Conservation (phyloP, 306 rosid genomes). For the Luffa aegyptiaca region DNA sequence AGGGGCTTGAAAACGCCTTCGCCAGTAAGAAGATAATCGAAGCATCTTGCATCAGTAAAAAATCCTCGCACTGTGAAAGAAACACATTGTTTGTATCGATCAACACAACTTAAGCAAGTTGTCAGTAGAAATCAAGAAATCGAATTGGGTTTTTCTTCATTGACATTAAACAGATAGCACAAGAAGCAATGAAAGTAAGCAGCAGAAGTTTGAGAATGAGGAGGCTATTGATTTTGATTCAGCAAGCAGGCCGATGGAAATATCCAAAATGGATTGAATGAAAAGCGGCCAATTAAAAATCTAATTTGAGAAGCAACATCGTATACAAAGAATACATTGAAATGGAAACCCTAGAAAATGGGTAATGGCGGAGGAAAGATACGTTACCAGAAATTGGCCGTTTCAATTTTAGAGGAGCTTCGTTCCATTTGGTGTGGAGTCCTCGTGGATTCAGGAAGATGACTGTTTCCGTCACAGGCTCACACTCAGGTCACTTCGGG, state of each 20-base stretch:
- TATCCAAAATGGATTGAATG: background rate
- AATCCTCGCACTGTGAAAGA: background rate
- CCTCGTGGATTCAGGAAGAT: too few species aligned
- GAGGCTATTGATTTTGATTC: background rate
- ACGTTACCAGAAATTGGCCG: background rate
- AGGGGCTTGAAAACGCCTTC: background rate
- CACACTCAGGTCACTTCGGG: too few species aligned
- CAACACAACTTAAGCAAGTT: background rate
- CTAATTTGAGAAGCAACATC: background rate
- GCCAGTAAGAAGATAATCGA: background rate
- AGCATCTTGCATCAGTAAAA: background rate
- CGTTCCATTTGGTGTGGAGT: background rate
- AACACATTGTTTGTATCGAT: background rate
- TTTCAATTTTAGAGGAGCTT: background rate
- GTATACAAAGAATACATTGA: too few species aligned
- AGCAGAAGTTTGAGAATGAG: background rate
- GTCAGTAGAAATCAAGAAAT: background rate
- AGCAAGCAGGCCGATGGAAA: background rate
- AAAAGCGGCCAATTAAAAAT: background rate
- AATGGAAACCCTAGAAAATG: background rate
- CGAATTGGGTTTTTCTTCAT: background rate
- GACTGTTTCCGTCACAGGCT: too few species aligned
- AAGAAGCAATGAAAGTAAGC: background rate
- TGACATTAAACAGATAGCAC: background rate
- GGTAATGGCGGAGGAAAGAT: background rate